These are phyloP conservation scores for Beauveria sp. DNA, from an alignment of 2,329 filamentous ascomycete species.

Conservation along the genomic window DNA sequence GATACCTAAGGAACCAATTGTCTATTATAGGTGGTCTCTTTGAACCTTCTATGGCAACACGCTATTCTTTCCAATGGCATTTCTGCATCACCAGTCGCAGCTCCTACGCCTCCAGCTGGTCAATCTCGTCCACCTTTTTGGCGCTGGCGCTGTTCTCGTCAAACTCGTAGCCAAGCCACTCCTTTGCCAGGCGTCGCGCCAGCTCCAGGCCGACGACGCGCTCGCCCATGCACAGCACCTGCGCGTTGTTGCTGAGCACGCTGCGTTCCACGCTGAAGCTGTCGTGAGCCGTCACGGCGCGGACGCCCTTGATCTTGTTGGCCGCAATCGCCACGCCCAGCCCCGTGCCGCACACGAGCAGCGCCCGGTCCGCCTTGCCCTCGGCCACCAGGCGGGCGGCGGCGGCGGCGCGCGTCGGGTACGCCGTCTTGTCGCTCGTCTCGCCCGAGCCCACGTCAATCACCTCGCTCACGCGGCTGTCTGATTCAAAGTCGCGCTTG, in stretches of 20 bases:
- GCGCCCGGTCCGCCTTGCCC: slow-evolving; percentile 65
- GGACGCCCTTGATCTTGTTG: slow-evolving; percentile 77
- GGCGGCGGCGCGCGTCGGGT: slow-evolving; percentile 69
- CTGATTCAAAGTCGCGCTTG: slow-evolving; percentile 61
- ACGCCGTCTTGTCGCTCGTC: slow-evolving; percentile 66
- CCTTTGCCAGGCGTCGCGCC: slow-evolving; percentile 65
- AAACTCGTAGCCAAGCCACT: slow-evolving; percentile 81
- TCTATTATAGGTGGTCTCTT: background rate
- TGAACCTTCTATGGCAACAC: background rate
- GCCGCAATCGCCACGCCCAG: slow-evolving; percentile 83
- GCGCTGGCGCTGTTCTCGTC: slow-evolving; percentile 48
- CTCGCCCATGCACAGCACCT: slow-evolving; percentile 82
- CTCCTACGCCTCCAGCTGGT: slow-evolving; percentile 25
- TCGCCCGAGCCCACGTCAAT: slow-evolving; percentile 67
- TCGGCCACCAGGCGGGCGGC: slow-evolving; percentile 57
- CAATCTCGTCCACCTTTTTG: slow-evolving; percentile 37
- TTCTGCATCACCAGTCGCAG: background rate
- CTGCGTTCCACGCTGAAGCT: slow-evolving; percentile 76
- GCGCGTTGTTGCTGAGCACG: slow-evolving; percentile 76
- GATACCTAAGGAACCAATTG: background rate
- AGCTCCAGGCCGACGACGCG: slow-evolving; percentile 75
- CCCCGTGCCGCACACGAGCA: slow-evolving; percentile 80
- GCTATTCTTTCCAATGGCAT: background rate
- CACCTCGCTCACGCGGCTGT: slow-evolving; percentile 59
- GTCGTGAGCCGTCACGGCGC: slow-evolving; percentile 86